Conservation (phyloP, 1,284 basidiomycete species). For the Athelia sp. region DNA sequence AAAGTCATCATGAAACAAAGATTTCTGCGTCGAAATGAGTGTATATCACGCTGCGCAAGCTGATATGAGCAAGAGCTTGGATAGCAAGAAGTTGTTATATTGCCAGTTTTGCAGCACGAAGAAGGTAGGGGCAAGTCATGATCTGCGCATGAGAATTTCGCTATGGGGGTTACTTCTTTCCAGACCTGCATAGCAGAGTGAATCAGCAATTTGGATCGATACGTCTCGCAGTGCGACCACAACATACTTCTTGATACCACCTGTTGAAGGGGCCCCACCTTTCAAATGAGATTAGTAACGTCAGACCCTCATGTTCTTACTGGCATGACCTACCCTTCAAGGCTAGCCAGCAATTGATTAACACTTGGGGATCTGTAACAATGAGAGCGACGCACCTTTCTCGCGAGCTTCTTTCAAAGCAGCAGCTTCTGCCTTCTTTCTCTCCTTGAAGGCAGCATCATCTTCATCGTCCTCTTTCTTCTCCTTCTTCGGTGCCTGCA, state of each 20-base stretch:
- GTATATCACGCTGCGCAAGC: too few species aligned
- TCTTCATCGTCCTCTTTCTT: slow-evolving; percentile 70
- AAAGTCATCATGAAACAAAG: too few species aligned
- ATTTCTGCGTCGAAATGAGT: too few species aligned
- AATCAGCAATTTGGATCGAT: slow-evolving; percentile 3
- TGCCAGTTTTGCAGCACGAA: too few species aligned
- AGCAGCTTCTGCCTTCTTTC: slow-evolving; percentile 65
- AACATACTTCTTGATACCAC: slow-evolving; percentile 79
- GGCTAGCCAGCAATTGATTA: slow-evolving; percentile 32
- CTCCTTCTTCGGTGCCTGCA: slow-evolving; percentile 73
- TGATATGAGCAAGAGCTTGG: too few species aligned
- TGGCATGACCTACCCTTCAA: slow-evolving; percentile 46
- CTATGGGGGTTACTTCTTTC: slow-evolving; percentile 51
- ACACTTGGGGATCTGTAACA: not conserved
- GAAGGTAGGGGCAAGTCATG: too few species aligned
- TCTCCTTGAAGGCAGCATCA: slow-evolving; percentile 66
- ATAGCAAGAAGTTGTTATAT: too few species aligned
- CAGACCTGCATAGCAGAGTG: slow-evolving; percentile 46
- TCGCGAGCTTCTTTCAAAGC: slow-evolving; percentile 64
- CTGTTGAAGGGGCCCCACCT: slow-evolving; percentile 62
- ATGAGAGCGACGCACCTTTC: slow-evolving; percentile 48
- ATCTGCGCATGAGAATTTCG: slow-evolving; percentile 1
- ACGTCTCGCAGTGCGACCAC: slow-evolving; percentile 3
- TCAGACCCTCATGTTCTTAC: not conserved
- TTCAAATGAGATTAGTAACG: slow-evolving; percentile 4